Conservation (phyloP, 2,329 filamentous ascomycete species). For the Exutisphaerella laricina region DNA sequence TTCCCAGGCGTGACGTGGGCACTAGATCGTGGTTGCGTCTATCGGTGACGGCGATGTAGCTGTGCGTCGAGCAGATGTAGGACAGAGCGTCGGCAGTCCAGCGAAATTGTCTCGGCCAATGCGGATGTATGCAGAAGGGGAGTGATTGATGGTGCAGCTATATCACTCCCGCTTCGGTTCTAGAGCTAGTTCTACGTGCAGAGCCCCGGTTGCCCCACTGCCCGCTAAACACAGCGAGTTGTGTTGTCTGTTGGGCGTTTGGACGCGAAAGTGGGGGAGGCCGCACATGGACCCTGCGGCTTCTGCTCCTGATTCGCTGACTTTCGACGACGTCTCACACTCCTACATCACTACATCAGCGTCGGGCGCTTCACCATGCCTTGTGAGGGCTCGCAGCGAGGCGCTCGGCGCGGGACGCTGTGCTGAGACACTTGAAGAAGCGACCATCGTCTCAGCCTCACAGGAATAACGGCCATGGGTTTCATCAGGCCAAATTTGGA, state of each 20-base stretch:
- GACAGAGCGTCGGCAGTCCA: neutral
- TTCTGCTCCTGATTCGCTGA: neutral
- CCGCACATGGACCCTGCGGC: neutral
- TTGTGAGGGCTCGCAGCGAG: neutral
- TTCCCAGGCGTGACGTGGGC: neutral
- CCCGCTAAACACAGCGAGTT: neutral
- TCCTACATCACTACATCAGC: neutral
- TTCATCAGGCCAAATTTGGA: neutral
- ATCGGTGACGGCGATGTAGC: neutral
- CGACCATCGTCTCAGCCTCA: neutral
- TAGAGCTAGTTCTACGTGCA: neutral
- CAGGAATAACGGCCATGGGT: neutral
- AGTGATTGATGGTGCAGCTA: neutral
- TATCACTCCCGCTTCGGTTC: neutral
- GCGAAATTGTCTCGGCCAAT: neutral
- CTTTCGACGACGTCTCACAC: neutral
- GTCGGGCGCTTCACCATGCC: neutral
- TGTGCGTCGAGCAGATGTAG: neutral
- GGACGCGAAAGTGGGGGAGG: neutral
- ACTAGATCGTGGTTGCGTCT: neutral
- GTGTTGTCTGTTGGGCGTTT: neutral
- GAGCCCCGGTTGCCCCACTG: neutral
- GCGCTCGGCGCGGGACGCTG: conserved; percentile 1
- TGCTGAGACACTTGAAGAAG: neutral
- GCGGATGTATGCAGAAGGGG: neutral